phyloP scores from a whole-genome alignment of 768 basidiomycete species.

The Hericium erinaceus region DNA sequence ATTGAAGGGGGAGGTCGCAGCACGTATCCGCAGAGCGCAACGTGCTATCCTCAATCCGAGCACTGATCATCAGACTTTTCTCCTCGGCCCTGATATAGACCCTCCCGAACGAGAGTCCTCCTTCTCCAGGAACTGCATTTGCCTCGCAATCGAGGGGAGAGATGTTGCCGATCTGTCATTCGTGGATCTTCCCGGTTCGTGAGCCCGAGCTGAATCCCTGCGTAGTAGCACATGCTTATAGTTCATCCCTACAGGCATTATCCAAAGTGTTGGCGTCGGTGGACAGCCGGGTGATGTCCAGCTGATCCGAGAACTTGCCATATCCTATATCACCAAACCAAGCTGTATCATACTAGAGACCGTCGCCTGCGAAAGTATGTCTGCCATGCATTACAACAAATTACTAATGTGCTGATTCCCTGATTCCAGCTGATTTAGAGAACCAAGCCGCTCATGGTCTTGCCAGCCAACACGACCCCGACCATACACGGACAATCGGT shows the following conservation, averaged over 20 bases:
- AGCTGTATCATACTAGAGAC: conserved; percentile 59
- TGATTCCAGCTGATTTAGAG: conserved; percentile 58
- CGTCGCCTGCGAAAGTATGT: conserved; percentile 56
- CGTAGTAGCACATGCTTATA: background rate
- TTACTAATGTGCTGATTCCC: background rate
- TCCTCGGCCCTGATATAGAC: conserved; percentile 28
- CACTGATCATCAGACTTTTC: conserved; percentile 23
- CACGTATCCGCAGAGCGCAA: conserved; percentile 58
- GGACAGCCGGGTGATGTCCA: conserved; percentile 47
- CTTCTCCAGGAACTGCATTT: conserved; percentile 31
- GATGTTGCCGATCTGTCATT: conserved; percentile 33
- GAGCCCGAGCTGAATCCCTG: background rate
- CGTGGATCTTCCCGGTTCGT: conserved; percentile 30
- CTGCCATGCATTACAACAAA: background rate
- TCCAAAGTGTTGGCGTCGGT: conserved; percentile 29
- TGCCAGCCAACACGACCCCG: conserved; percentile 47
- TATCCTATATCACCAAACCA: conserved; percentile 48
- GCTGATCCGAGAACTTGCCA: conserved; percentile 48
- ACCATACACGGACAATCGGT: conserved; percentile 69
- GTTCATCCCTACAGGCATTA: conserved; percentile 35
- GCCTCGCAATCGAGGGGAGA: conserved; percentile 27
- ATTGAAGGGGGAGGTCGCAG: conserved; percentile 48
- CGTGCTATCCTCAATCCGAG: conserved; percentile 55
- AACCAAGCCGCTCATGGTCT: conserved; percentile 71
- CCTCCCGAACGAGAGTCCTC: conserved; percentile 11